Conservation (phyloP, 1,284 basidiomycete genomes). For the Rhizoctonia solani region DNA sequence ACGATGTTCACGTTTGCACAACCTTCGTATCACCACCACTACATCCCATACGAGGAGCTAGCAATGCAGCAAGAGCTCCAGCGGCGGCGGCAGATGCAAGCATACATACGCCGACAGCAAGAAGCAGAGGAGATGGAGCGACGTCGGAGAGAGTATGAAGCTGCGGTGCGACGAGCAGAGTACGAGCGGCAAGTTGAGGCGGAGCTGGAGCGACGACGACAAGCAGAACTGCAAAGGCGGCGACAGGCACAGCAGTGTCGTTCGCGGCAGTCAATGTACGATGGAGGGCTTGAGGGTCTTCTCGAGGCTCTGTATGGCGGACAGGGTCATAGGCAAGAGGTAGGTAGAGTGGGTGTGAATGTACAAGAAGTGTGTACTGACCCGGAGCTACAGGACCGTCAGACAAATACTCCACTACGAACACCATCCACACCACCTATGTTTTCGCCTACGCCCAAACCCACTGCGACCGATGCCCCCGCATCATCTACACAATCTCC, state of each 20-base stretch:
- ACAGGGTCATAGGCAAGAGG: background rate
- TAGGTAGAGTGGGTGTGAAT: background rate
- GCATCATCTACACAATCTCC: background rate
- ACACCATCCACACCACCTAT: too few species aligned
- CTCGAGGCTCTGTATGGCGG: slow-evolving; percentile 6
- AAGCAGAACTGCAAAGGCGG: background rate
- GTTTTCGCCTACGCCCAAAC: too few species aligned
- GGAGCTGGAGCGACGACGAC: slow-evolving; percentile 4
- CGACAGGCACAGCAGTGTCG: background rate
- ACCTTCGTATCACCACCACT: background rate
- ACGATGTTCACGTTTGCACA: background rate
- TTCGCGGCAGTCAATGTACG: slow-evolving; percentile 4
- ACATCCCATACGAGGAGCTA: slow-evolving; percentile 12
- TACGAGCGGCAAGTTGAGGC: background rate
- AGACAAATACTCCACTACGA: too few species aligned
- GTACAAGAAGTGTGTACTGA: too few species aligned
- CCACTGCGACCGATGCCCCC: background rate
- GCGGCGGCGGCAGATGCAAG: background rate
- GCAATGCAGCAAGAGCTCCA: slow-evolving; percentile 18
- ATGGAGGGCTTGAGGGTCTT: slow-evolving; percentile 1
- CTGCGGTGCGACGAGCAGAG: background rate
- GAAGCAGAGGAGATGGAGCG: slow-evolving; percentile 1
- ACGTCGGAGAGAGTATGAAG: background rate
- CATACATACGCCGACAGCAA: background rate
- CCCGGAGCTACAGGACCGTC: too few species aligned